Percentiles rank a stretch among this genome's conserved stretches.
Evolutionary conservation across 106 monocot species (phyloP).

Genomic region (Amphibolis antarctica): DNA sequence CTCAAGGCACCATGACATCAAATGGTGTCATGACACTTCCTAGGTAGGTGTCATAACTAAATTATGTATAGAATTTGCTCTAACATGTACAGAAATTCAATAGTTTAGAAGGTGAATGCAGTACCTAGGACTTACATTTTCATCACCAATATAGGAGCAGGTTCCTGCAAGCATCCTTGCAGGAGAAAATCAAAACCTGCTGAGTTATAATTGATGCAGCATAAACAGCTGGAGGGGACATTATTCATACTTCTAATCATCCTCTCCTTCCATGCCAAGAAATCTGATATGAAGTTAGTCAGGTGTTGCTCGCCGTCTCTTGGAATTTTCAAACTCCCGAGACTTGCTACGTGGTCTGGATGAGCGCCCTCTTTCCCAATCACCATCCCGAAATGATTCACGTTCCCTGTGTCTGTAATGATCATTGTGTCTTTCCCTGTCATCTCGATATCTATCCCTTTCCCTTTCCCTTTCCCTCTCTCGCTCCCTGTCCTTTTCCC

Average conservation of each 20-base stretch:
- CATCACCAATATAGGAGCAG: background rate
- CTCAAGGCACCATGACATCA: too few species aligned
- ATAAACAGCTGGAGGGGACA: background rate
- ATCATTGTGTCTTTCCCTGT: constrained; percentile 55
- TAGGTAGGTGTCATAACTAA: background rate
- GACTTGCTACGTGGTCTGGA: constrained; percentile 55
- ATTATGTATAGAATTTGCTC: background rate
- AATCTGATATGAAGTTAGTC: constrained; percentile 16
- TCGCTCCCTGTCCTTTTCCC: constrained; percentile 20
- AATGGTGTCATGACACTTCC: too few species aligned
- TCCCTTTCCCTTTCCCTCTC: constrained; percentile 34
- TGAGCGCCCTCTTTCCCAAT: constrained; percentile 61
- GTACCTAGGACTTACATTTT: background rate
- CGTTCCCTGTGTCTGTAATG: constrained; percentile 48
- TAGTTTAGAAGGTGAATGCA: background rate
- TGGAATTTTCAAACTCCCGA: constrained; percentile 63
- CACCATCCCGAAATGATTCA: constrained; percentile 39
- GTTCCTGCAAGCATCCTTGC: background rate
- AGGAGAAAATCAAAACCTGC: background rate
- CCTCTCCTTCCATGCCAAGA: constrained; percentile 3
- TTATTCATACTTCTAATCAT: background rate
- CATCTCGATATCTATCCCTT: constrained; percentile 59
- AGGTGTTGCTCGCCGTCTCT: constrained; percentile 44
- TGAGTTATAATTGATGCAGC: constrained; percentile 5
- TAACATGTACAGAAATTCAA: background rate